phyloP scores from a whole-genome alignment of 495 filamentous ascomycete genomes.

The Hypoxylon fuscum region DNA sequence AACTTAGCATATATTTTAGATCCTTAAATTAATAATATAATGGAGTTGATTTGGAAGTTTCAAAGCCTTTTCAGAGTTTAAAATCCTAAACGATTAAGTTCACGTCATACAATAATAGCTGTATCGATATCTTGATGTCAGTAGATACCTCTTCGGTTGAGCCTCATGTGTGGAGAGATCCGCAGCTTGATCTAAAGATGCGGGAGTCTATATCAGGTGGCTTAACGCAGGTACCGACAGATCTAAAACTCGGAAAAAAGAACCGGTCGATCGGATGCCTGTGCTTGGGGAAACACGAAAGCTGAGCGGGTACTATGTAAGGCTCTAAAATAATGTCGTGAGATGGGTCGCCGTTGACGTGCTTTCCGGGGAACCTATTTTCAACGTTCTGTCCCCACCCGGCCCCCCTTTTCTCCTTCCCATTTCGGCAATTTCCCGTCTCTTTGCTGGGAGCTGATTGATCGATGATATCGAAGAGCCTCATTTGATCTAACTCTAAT shows the following conservation, averaged over 20 bases:
- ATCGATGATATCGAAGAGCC: not conserved
- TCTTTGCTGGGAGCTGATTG: conserved; percentile 8
- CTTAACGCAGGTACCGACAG: conserved; percentile 20
- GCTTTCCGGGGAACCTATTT: conserved; percentile 19
- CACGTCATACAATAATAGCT: not conserved
- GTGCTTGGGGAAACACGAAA: not conserved
- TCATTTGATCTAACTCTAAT: conserved; percentile 1
- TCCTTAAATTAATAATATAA: conserved; percentile 24
- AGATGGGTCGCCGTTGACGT: conserved; percentile 29
- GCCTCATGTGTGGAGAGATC: conserved; percentile 30
- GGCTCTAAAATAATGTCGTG: conserved; percentile 24
- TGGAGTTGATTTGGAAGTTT: not conserved
- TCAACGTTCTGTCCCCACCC: conserved; percentile 19
- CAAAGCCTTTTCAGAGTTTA: not conserved
- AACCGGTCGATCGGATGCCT: conserved; percentile 13
- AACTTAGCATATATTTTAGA: conserved; percentile 18
- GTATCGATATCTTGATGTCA: not conserved
- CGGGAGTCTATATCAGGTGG: not conserved
- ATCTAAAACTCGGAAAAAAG: conserved; percentile 9
- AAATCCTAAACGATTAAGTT: not conserved
- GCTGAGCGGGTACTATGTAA: not conserved
- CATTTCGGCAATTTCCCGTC: conserved; percentile 9
- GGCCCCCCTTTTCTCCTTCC: conserved; percentile 4
- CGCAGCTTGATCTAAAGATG: conserved; percentile 11
- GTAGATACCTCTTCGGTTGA: conserved; percentile 6